Evolutionary conservation across 148 eudicot genomes (phyloP), one percentile per base, ranked within the genome.

Genomic region (Vaccinium darrowii): DNA sequence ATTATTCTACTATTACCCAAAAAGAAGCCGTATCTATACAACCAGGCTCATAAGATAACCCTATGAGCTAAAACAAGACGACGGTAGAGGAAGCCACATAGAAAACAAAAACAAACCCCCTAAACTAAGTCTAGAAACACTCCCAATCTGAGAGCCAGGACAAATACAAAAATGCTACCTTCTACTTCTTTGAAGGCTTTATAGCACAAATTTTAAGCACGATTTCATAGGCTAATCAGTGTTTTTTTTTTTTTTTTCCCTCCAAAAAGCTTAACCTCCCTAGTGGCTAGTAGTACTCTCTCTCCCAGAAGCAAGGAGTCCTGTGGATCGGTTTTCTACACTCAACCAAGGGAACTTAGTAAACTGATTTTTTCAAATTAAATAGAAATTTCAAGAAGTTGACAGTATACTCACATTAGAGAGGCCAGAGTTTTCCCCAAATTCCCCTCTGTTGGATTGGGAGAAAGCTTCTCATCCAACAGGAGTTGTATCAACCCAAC

Each of bases 401-500:
- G 85, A 74, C 2, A 43, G 47, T 43, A 43, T 43, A 92, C 92
- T 89, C 23, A 94, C 98, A 90, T 47, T 5, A 94, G 88, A 12
- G 98, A 94, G 56, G 91, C 84, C 54, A 88, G 85, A 39, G 92
- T 89, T 88, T 90, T 91, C 12, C 49, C 76, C 7, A 87, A 80
- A 82, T 88, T 85, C 67, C 89, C 91, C 13, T 80, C 50, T 30
- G 88, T 83, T 1, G 78, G 75, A 56, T 65, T 76, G 11, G 89
- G 62, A 43, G 88, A 76, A 9, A 86, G 54, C 85, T 86, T 92
- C 39, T 93, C 93, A 88, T 95, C 98, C 43, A 92, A 39, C 76
- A 85, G 85, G 76, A 94, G 92, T 84, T 94, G 98, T 33, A 95
- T 49, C 82, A 92, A 25, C n/a, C 98, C 98, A 78, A 93, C 87